These are phyloP conservation scores for Penicillium diatomitis DNA, from an alignment of 495 filamentous ascomycete species.

Conservation along the genomic window DNA sequence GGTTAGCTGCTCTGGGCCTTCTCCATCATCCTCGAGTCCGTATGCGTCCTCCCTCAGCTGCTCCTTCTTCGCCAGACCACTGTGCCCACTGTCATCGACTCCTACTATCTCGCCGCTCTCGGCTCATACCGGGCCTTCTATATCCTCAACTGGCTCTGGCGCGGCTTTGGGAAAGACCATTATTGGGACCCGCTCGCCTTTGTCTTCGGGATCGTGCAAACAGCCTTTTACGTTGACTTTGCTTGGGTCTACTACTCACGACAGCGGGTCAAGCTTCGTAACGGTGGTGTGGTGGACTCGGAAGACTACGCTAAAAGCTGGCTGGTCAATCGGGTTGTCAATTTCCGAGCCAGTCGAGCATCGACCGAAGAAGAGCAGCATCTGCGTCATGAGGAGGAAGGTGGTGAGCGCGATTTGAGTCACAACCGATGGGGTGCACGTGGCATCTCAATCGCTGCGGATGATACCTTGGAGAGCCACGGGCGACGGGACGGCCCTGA, in stretches of 20 bases:
- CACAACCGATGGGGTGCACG: slow-evolving; percentile 62
- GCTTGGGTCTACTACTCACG: slow-evolving; percentile 93
- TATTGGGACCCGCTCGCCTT: slow-evolving; percentile 62
- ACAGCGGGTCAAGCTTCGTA: slow-evolving; percentile 87
- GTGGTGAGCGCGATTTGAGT: slow-evolving; percentile 13
- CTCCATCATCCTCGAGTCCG: slow-evolving; percentile 81
- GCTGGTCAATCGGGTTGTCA: slow-evolving; percentile 46
- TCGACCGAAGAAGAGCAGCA: slow-evolving; percentile 30
- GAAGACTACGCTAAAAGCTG: slow-evolving; percentile 82
- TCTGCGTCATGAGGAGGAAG: slow-evolving; percentile 30
- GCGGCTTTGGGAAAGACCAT: slow-evolving; percentile 47
- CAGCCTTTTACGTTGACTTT: slow-evolving; percentile 86
- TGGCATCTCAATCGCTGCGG: slow-evolving; percentile 73
- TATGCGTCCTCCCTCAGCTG: slow-evolving; percentile 85
- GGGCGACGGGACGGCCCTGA: slow-evolving; percentile 26
- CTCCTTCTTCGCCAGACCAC: slow-evolving; percentile 86
- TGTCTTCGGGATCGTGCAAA: slow-evolving; percentile 85
- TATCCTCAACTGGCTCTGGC: slow-evolving; percentile 83
- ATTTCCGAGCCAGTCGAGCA: slow-evolving; percentile 23
- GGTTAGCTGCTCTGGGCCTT: slow-evolving; percentile 69
- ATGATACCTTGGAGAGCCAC: slow-evolving; percentile 57
- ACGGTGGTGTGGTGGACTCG: slow-evolving; percentile 84
- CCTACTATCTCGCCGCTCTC: slow-evolving; percentile 81
- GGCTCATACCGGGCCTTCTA: slow-evolving; percentile 88
- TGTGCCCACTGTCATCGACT: slow-evolving; percentile 92